Conservation (phyloP, 2,329 filamentous ascomycete species). For the Xylariaceae sp. region DNA sequence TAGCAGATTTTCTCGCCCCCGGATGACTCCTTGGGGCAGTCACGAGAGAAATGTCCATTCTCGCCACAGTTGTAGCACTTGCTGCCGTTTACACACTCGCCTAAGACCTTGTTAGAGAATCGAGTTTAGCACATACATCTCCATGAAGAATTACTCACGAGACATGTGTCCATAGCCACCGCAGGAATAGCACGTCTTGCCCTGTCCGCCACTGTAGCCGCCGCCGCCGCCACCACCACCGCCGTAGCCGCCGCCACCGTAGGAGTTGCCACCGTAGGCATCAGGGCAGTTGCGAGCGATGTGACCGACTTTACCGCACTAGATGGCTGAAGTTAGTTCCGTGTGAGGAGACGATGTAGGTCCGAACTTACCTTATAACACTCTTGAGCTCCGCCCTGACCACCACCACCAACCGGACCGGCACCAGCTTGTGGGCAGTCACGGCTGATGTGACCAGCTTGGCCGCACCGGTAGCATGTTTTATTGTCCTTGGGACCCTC, state of each 20-base stretch:
- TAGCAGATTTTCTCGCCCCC: conserved; percentile 96
- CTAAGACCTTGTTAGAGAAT: conserved; percentile 42
- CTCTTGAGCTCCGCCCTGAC: conserved; percentile 59
- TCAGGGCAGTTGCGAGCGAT: conserved; percentile 91
- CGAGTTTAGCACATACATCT: not conserved
- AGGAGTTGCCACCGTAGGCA: conserved; percentile 59
- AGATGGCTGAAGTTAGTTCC: conserved; percentile 14
- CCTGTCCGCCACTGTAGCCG: conserved; percentile 52
- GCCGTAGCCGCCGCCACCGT: conserved; percentile 53
- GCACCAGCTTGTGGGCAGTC: conserved; percentile 71
- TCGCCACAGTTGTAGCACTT: conserved; percentile 99
- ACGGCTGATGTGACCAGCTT: conserved; percentile 88
- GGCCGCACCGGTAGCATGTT: conserved; percentile 79
- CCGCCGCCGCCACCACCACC: conserved; percentile 50
- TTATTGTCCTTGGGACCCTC: conserved; percentile 86
- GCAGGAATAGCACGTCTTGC: conserved; percentile 97
- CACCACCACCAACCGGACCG: conserved; percentile 51
- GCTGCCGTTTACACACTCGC: conserved; percentile 96
- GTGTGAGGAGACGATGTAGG: not conserved
- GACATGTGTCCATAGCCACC: conserved; percentile 97
- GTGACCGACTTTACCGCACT: conserved; percentile 94
- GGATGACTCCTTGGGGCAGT: conserved; percentile 91
- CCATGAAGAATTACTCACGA: conserved; percentile 57
- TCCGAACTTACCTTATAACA: conserved; percentile 79
- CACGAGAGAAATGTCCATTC: conserved; percentile 91